Percentiles rank a stretch among this genome's conserved stretches.
Evolutionary conservation across 805 yeast species (phyloP).

Genomic region (Suhomyces sp.): DNA sequence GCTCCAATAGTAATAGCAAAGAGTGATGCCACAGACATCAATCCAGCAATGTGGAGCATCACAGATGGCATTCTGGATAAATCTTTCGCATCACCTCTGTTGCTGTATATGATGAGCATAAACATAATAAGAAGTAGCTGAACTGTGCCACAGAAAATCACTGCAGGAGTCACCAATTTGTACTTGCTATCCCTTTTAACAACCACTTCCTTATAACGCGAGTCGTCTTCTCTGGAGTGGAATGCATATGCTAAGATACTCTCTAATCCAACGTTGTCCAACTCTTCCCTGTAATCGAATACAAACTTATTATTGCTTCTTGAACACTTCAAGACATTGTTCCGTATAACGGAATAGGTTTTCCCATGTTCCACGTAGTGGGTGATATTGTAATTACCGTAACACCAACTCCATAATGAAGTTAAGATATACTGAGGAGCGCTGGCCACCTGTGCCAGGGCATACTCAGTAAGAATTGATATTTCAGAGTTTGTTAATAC

Average conservation of each 20-base stretch:
- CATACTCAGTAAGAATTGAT: conserved; percentile 43
- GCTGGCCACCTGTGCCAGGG: conserved; percentile 42
- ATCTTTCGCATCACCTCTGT: conserved; percentile 33
- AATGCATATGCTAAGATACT: conserved; percentile 52
- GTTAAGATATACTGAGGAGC: conserved; percentile 51
- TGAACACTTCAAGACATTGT: conserved; percentile 25
- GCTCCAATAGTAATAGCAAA: conserved; percentile 31
- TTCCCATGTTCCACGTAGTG: conserved; percentile 13
- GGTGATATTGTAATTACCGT: conserved; percentile 36
- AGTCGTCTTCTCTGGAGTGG: conserved; percentile 16
- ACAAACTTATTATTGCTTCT: conserved; percentile 19
- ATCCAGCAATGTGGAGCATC: conserved; percentile 37
- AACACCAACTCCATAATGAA: conserved; percentile 46
- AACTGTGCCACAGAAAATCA: conserved; percentile 25
- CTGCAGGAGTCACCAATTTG: conserved; percentile 26
- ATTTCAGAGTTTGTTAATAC: conserved; percentile 51
- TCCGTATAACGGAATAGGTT: conserved; percentile 10
- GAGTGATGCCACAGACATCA: conserved; percentile 33
- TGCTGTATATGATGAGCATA: conserved; percentile 36
- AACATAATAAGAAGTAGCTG: conserved; percentile 30
- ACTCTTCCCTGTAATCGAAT: conserved; percentile 46
- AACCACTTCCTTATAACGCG: conserved; percentile 12
- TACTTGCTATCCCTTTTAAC: conserved; percentile 15
- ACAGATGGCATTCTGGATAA: conserved; percentile 30
- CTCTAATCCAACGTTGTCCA: conserved; percentile 40